Evolutionary conservation across 192 early-diverging fungal genomes (phyloP).

Genomic region (Gaertneriomyces sp.): DNA sequence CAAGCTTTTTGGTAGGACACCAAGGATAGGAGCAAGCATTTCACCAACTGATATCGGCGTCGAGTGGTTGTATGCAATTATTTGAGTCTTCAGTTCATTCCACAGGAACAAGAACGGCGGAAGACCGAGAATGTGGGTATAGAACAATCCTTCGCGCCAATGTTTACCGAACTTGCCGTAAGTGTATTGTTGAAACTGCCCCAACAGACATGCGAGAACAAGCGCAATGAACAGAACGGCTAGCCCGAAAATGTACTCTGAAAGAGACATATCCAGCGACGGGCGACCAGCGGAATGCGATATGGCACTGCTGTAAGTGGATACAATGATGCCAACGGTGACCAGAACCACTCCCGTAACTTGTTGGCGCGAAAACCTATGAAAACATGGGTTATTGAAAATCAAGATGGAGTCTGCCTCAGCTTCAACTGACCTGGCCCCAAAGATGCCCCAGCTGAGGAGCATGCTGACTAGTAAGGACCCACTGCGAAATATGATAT

Average conservation of each 20-base stretch:
- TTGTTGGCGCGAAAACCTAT: constrained; percentile 45
- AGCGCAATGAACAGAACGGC: constrained; percentile 65
- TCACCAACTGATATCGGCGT: constrained; percentile 29
- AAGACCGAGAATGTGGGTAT: constrained; percentile 74
- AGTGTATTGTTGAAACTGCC: constrained; percentile 77
- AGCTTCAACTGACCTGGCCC: constrained; percentile 52
- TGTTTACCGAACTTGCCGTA: constrained; percentile 72
- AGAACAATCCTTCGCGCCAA: constrained; percentile 90
- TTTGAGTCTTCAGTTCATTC: constrained; percentile 61
- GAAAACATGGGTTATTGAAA: neutral
- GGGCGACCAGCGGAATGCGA: neutral
- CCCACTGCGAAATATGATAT: constrained; percentile 86
- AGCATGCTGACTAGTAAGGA: constrained; percentile 81
- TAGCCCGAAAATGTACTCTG: constrained; percentile 66
- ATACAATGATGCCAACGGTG: constrained; percentile 68
- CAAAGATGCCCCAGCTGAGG: constrained; percentile 49
- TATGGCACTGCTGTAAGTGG: constrained; percentile 50
- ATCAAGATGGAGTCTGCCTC: neutral
- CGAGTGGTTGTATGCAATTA: constrained; percentile 55
- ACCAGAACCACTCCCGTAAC: constrained; percentile 69
- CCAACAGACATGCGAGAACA: constrained; percentile 73
- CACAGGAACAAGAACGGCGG: constrained; percentile 77
- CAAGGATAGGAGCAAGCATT: constrained; percentile 15
- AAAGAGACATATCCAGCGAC: neutral
- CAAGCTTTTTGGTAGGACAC: neutral